Evolutionary conservation across 1,284 basidiomycete genomes (phyloP).

Genomic region (Schizophyllum amplum): DNA sequence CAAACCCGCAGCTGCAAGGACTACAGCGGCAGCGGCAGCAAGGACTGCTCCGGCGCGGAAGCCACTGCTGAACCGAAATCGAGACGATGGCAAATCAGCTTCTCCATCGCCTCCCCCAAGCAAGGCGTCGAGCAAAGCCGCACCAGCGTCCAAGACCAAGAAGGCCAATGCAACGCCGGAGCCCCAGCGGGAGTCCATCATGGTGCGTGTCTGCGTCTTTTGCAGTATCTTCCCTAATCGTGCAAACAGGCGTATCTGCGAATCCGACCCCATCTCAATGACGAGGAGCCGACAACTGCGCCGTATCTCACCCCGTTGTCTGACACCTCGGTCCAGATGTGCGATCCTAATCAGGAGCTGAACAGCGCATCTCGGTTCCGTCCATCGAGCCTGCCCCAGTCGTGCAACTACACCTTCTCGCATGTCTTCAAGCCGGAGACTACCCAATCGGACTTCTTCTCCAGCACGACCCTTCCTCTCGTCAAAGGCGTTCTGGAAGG

Average conservation of each 20-base stretch:
- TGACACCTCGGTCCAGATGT: conserved; percentile 65
- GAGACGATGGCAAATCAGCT: conserved; percentile 28
- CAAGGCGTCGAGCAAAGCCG: conserved; percentile 21
- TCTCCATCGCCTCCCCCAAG: conserved; percentile 26
- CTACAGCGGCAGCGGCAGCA: no score
- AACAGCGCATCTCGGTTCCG: conserved; percentile 40
- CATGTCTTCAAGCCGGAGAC: conserved; percentile 66
- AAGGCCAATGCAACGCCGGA: conserved; percentile 16
- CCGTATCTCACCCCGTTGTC: conserved; percentile 68
- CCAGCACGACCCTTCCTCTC: conserved; percentile 81
- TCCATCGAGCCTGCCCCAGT: conserved; percentile 43
- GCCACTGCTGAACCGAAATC: conserved; percentile 42
- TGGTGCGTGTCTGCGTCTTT: conserved; percentile 33
- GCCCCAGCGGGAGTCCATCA: conserved; percentile 62
- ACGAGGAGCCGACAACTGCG: conserved; percentile 37
- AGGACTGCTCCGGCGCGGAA: conserved; percentile 39
- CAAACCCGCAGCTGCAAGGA: conserved; percentile 24
- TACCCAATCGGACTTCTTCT: conserved; percentile 80
- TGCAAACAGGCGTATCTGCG: conserved; percentile 62
- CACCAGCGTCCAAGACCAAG: not conserved
- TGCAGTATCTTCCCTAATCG: conserved; percentile 4
- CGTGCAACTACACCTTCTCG: conserved; percentile 71
- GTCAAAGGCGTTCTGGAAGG: conserved; percentile 79
- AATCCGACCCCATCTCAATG: conserved; percentile 57
- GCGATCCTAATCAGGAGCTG: conserved; percentile 49